Conservation (phyloP, 129 eudicot species). For the Deinandra increscens region DNA sequence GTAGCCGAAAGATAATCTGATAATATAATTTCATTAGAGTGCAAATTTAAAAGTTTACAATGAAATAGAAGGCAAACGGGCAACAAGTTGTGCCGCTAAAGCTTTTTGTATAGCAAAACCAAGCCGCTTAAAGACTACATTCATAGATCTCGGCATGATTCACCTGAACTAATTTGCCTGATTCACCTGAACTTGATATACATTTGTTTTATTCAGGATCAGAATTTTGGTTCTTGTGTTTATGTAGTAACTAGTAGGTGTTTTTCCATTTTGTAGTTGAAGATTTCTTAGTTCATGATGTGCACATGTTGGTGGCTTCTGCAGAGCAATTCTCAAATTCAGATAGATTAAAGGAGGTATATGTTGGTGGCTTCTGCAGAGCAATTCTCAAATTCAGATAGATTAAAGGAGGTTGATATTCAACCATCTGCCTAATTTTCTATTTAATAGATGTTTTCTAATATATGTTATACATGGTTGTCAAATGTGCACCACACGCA, state of each 20-base stretch:
- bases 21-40: no score
- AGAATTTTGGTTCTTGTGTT: not conserved
- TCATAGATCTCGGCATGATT: no score
- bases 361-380: slow-evolving; percentile 54
- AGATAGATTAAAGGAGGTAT: no score
- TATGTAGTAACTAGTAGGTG: not conserved
- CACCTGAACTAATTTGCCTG: not conserved
- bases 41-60: no score
- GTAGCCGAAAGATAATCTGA: not conserved
- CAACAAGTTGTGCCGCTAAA: no score
- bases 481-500: no score
- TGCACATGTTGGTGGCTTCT: no score
- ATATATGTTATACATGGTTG: no score
- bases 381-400: slow-evolving; percentile 40
- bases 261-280: slow-evolving; percentile 49
- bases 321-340: no score
- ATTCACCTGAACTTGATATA: not conserved
- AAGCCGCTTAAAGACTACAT: no score
- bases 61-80: no score
- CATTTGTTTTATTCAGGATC: not conserved
- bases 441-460: not conserved
- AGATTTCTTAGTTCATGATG: slow-evolving; percentile 73
- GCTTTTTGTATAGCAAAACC: no score
- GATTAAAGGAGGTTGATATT: slow-evolving; percentile 58
- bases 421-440: not conserved